phyloP scores from a whole-genome alignment of 257 asterid species.

The Nicotiana tomentosiformis region DNA sequence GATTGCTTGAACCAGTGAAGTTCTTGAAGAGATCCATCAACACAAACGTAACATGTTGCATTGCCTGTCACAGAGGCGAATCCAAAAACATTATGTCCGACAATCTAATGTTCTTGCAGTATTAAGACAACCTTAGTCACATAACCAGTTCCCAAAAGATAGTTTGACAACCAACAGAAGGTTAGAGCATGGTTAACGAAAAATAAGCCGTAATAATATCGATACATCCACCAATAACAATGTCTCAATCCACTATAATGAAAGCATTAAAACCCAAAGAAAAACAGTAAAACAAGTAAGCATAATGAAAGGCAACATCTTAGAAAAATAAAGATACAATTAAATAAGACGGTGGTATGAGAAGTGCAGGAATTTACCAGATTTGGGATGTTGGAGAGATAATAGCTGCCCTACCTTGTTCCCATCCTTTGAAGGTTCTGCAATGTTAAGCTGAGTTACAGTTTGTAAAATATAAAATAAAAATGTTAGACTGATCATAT shows the following conservation, averaged over 20 bases:
- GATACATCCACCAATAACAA: not conserved
- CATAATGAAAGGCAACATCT: not conserved
- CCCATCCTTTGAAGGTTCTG: constrained; percentile 52
- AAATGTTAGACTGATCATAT: constrained; percentile 14
- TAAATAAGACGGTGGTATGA: not conserved
- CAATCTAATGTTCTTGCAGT: too few species aligned
- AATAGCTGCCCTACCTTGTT: constrained; percentile 38
- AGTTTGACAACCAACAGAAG: not conserved
- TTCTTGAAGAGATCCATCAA: constrained; percentile 60
- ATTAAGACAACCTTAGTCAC: not conserved
- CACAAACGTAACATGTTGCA: constrained; percentile 45
- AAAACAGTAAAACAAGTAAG: not conserved
- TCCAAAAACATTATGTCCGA: not conserved
- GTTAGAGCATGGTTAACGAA: not conserved
- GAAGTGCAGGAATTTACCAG: constrained; percentile 41
- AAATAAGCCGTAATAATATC: not conserved
- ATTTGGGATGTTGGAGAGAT: constrained; percentile 79
- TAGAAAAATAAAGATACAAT: not conserved
- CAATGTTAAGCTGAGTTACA: constrained; percentile 11
- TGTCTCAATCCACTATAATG: not conserved
- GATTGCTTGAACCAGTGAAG: constrained; percentile 88
- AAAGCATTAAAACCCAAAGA: not conserved
- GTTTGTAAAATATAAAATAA: too few species aligned
- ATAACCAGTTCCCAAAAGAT: not conserved
- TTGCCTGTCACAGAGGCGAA: constrained; percentile 43